Evolutionary conservation across 2,329 filamentous ascomycete species (phyloP), one percentile per base, ranked within the genome.

Genomic region (Dothistroma septosporum): DNA sequence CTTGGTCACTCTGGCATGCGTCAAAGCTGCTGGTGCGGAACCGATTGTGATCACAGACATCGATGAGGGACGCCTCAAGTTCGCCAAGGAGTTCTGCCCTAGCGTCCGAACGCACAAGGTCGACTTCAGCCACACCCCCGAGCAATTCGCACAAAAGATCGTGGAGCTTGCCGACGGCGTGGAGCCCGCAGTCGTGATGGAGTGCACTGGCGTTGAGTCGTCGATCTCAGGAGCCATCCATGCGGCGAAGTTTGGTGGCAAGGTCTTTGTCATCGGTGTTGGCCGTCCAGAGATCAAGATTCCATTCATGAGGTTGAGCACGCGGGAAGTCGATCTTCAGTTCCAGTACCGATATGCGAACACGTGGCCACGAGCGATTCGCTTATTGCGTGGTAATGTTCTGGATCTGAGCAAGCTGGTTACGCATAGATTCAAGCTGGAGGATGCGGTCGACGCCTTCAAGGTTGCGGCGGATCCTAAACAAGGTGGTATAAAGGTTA

Each of bases 261-360:
- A 95, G 78, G 93, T 97, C 57, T 97, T 97, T 73, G 89, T 97
- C 65, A 95, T 97, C 67, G 93, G 93, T 46, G 92, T 97, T 2
- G 94, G 93, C 67, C 93, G 90, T 82, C 92, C 94, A 75, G 91
- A 97, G 81, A 94, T 97, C 81, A 91, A 85, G 77, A 89, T 97
- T 65, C 93, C 93, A 31, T 97, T 97, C 76, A 97, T 97, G 93
- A 81, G 91, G 55, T 84, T 93, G 60, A 93, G 89, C 70, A 93
- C 92, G 6, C 85, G 90, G 65, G 94, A 97, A 79, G 89, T 97
- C 69, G 93, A 97, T 77, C 81, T 97, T 62, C 91, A 96, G 79
- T 94, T 97, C 77, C 93, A 97, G 80, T 97, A 97, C 80, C 86
- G 94, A 63, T 97, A 97, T 81, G 85, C 84, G 79, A 97, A 97